Base-by-base conservation (phyloP, 106 monocot species). In the Gastrodia elata region DNA sequence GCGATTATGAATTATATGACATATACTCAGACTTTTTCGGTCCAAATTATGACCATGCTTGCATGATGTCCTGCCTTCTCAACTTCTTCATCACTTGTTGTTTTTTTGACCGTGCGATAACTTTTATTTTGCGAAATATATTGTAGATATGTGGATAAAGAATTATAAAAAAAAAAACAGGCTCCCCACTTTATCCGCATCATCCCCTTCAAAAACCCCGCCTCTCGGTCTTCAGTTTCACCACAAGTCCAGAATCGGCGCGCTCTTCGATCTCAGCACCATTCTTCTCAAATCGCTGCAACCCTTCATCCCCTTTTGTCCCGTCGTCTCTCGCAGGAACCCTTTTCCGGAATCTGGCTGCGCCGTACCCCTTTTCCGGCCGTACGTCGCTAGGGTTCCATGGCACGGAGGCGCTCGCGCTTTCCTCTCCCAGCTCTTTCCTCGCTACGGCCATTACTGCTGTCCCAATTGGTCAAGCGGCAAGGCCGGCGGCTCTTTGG, bases 381-480 rank as follows among this genome's bases (percentile, higher is more conserved):
- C 97, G 8, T 98, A 98, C 70, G 97, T 98, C 22, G 93, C 93
- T 8, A 90, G 82, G 78, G 86, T 91, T 37, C 97, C 97, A 5
- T 93, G 93, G 93, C 97, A 93, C 61, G 88, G 93, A 32, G 97
- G 93, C 2, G 81, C 77, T 1, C 74, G 97, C 59, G 93, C 87
- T 4, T 90, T 90, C 72, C 77, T 98, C 6, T 98, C 97, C 20
- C 90, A 88, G 75, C 44, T 98, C 36, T 98, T 98, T 69, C 97
- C 97, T 0, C 81, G 93, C 3, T 98, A 98, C 77, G 97, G 97
- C 16, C 93, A 98, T 37, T 98, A 98, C 83, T 98, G 97, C 65
- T 90, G 97, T 11, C 97, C 97, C 22, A 98, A 98, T 49, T 98
- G 97, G 97, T 98, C 97, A n/a, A 98, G 97, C 76, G 93, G 97